Evolutionary conservation across 2,329 filamentous ascomycete species (phyloP), one percentile per base, ranked within the genome.

Genomic region (Colletotrichum nymphaeae): DNA sequence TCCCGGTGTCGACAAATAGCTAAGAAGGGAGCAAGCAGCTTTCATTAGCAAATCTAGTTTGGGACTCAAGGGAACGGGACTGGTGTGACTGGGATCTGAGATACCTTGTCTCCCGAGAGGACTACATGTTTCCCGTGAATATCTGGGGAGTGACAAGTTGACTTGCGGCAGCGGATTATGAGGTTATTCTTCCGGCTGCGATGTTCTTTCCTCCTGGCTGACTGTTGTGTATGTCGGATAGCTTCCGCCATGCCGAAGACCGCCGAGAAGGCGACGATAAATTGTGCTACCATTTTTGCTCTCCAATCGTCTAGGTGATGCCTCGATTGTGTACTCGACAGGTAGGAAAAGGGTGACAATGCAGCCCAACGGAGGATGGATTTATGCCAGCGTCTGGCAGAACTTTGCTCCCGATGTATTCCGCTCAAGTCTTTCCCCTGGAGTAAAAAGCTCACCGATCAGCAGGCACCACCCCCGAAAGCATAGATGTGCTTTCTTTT

Each of bases 401-500:
- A 49, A 22, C 7, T 49, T 49, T 49, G 19, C 42, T 19, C 42
- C 42, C 42, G 19, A 49, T 49, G 19, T 49, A 49, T 49, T 22
- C 42, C 42, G 19, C 9, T 49, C 42, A n/a, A 49, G 42, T 19
- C 19, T 49, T 19, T 49, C 0, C n/a, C 42, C 8, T 49, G 8
- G 19, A 49, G 4, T 22, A 7, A n/a, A 49, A 19, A 22, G 42
- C 42, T 49, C 42, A 49, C 8, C 42, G 42, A 49, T 22, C 42
- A 49, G 42, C 42, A 49, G 19, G 42, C 42, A 49, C 22, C 42
- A 49, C 8, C 42, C 42, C 42, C 4, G 19, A 22, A 49, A 11
- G 19, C 42, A 11, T 4, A 49, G 7, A n/a, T 76, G 68, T n/a
- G 32, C 35, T 69, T 69, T 69, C 67, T 69, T 69, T 58, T 69